Conservation (phyloP, 2,329 filamentous ascomycete genomes). For the Aspergillus sp. region DNA sequence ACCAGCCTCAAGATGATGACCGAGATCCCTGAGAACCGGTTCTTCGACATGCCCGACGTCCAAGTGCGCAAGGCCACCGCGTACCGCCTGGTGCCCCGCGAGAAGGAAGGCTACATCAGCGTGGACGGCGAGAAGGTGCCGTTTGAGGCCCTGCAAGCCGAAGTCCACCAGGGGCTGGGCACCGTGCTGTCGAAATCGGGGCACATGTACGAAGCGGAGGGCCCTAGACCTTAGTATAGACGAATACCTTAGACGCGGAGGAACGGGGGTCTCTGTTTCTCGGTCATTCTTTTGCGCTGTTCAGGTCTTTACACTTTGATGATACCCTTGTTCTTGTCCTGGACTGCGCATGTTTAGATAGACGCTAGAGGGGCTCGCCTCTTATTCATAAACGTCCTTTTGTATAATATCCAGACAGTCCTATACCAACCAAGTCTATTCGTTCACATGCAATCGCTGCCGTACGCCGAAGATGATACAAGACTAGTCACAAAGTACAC, state of each 20-base stretch:
- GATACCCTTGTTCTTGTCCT: constrained; percentile 26
- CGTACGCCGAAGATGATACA: neutral
- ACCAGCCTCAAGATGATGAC: constrained; percentile 69
- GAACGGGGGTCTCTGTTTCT: neutral
- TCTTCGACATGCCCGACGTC: constrained; percentile 78
- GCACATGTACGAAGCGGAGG: constrained; percentile 65
- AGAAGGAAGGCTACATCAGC: constrained; percentile 79
- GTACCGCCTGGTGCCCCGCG: constrained; percentile 77
- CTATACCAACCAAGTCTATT: neutral
- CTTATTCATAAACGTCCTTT: neutral
- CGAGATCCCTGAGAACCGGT: constrained; percentile 67
- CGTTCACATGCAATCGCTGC: neutral
- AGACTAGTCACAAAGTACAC: neutral
- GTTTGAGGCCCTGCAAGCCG: constrained; percentile 87
- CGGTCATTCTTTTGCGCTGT: neutral
- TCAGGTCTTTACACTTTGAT: constrained; percentile 19
- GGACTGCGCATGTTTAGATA: neutral
- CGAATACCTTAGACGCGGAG: neutral
- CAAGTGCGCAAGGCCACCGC: constrained; percentile 82
- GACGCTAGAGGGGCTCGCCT: neutral
- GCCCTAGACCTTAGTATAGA: constrained; percentile 25
- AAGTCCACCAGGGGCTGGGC: constrained; percentile 79
- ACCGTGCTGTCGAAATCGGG: constrained; percentile 78
- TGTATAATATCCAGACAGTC: neutral
- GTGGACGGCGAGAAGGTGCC: constrained; percentile 88